These are phyloP conservation scores for Pseudonitzschia pungens DNA, from an alignment of 108 stramenopile genomes.

Conservation along the genomic window DNA sequence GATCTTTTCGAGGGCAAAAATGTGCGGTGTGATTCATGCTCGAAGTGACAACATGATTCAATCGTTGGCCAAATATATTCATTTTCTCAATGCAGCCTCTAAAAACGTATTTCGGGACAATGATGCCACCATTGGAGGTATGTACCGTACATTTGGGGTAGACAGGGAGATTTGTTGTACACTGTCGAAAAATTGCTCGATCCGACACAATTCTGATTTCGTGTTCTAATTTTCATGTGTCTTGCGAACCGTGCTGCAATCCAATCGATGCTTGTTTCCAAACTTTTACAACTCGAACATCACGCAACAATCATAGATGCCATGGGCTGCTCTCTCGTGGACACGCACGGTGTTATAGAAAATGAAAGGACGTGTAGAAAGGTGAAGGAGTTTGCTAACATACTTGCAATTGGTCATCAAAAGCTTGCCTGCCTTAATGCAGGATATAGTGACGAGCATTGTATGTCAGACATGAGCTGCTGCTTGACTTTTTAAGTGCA, in stretches of 20 bases:
- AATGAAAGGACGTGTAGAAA: slow-evolving; percentile 9
- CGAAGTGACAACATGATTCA: slow-evolving; percentile 9
- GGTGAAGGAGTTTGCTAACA: slow-evolving; percentile 12
- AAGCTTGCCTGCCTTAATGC: slow-evolving; percentile 10
- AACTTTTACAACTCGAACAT: neutral
- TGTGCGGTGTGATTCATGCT: neutral
- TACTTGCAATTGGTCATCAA: slow-evolving; percentile 14
- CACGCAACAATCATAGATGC: neutral
- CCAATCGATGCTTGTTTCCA: neutral
- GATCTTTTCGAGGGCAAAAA: neutral
- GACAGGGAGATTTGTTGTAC: neutral
- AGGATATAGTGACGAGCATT: slow-evolving; percentile 5
- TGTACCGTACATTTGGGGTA: neutral
- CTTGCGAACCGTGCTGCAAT: neutral
- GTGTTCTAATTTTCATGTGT: neutral
- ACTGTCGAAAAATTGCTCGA: neutral
- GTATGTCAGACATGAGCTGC: slow-evolving; percentile 5
- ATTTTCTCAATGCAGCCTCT: neutral
- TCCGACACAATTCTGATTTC: neutral
- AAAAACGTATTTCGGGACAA: neutral
- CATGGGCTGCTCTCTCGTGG: neutral
- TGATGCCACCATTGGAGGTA: neutral
- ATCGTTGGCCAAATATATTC: neutral
- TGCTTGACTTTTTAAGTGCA: neutral
- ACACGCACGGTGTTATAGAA: neutral